phyloP scores from a whole-genome alignment of 371 early-diverging fungal genomes.

The Mortierella sp. region DNA sequence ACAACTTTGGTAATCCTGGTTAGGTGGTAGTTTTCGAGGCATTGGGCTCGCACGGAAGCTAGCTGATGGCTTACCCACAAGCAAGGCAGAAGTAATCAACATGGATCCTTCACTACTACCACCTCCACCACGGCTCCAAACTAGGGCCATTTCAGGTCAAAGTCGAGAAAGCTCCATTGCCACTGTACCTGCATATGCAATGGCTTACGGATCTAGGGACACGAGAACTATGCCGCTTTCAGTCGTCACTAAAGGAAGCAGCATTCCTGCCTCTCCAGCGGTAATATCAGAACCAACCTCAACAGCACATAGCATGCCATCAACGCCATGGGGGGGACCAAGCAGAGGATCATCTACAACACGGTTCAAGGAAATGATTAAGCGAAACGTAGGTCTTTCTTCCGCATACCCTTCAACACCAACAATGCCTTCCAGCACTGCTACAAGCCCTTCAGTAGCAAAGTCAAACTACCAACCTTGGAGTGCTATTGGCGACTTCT shows the following conservation, averaged over 20 bases:
- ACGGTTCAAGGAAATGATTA: conserved; percentile 45
- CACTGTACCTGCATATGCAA: conserved; percentile 15
- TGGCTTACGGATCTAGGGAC: conserved; percentile 19
- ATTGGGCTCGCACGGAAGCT: not conserved
- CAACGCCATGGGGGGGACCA: conserved; percentile 11
- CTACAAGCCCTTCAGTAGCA: not conserved
- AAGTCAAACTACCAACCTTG: conserved; percentile 1
- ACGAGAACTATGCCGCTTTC: conserved; percentile 21
- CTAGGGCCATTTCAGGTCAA: conserved; percentile 4
- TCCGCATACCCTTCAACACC: not conserved
- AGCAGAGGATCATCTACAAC: conserved; percentile 26
- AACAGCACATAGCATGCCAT: not conserved
- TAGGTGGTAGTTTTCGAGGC: not conserved
- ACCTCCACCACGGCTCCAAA: conserved; percentile 12
- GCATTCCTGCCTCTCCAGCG: not conserved
- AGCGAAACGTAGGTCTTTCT: conserved; percentile 46
- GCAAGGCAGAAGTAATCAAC: not conserved
- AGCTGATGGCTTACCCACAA: not conserved
- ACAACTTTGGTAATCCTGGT: no score
- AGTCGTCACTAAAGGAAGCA: conserved; percentile 8
- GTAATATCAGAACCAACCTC: not conserved
- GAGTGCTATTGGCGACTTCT: conserved; percentile 14
- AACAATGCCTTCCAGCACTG: not conserved
- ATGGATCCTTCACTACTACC: conserved; percentile 18
- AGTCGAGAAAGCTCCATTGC: not conserved